Base-by-base conservation (phyloP, 768 basidiomycete genomes). In the Phlebiopsis gigantea region DNA sequence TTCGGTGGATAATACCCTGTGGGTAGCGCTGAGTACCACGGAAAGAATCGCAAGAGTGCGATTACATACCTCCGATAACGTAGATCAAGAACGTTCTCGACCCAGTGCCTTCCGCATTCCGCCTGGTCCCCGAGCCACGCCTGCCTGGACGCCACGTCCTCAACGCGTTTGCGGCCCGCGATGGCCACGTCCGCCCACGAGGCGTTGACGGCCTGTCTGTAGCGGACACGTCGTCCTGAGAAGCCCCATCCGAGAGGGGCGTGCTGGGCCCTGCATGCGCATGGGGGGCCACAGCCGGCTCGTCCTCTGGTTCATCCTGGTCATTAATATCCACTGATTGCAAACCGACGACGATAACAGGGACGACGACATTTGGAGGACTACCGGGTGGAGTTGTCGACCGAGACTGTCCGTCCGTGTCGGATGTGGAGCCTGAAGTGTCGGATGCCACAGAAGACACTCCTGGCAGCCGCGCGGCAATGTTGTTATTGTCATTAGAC, bases 1-100 rank as follows among this genome's bases (percentile, higher is more conserved):
- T 90, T 85, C 14, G 89, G 87, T 1, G 93, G 91, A 67, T 96
- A 97, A 65, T 93, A 92, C n/a, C 93, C 93, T 89, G 24, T 26
- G 1, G 43, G 26, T 8, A n/a, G 29, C 29, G 56, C 61, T 47
- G 62, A 46, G 10, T 45, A 28, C 22, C 25, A 26, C 44, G 41
- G 25, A 3, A 39, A 26, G 28, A 15, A 30, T 2, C 8, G 19
- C 29, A 10, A 30, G 8, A 15, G 29, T 2, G 49, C 43, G 17
- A 10, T 45, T 8, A 69, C 79, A 49, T 59, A 83, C 88, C 88
- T 50, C 90, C 89, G 67, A 92, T 90, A 58, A 95, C 92, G 72
- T 92, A 94, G 56, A 95, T 93, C 69, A 93, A 75, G 72, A 93
- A 93, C 17, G 90, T 93, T 61, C 90, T 72, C 45, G 84, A 83